Evolutionary conservation across 768 basidiomycete species (phyloP).

Genomic region (Collybiopsis luxurians): DNA sequence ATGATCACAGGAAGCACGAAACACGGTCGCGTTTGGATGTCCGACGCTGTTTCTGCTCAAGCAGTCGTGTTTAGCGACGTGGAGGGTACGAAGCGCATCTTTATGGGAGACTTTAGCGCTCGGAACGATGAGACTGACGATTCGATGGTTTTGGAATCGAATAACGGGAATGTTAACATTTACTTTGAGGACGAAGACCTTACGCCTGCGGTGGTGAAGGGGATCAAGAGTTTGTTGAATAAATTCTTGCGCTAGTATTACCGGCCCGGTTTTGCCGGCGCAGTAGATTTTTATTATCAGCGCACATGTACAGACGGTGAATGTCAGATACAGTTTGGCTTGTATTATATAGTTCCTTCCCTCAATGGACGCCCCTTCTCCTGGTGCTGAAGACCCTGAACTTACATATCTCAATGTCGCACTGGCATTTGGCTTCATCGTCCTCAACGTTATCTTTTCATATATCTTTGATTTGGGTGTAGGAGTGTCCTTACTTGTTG

Average conservation of each 20-base stretch:
- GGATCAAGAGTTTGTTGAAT: not conserved
- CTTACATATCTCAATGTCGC: constrained; percentile 75
- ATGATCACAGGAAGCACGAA: constrained; percentile 23
- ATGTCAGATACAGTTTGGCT: too few relatives aligned
- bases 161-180: constrained; percentile 33
- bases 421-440: constrained; percentile 72
- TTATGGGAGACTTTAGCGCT: constrained; percentile 32
- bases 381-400: not conserved
- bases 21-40: constrained; percentile 28
- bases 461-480: constrained; percentile 63
- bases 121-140: constrained; percentile 32
- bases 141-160: constrained; percentile 28
- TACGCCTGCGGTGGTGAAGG: not conserved
- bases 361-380: not conserved
- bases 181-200: constrained; percentile 33
- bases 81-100: constrained; percentile 26
- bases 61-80: constrained; percentile 31
- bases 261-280: too few relatives aligned
- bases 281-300: too few relatives aligned
- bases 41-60: constrained; percentile 21
- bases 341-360: too few relatives aligned
- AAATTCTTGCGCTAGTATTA: too few relatives aligned
- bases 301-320: too few relatives aligned
- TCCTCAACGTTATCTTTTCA: constrained; percentile 70
- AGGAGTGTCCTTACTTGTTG: constrained; percentile 62